Evolutionary conservation across 75 land plant species (phyloP).

Genomic region (Sequoiadendron giganteum): DNA sequence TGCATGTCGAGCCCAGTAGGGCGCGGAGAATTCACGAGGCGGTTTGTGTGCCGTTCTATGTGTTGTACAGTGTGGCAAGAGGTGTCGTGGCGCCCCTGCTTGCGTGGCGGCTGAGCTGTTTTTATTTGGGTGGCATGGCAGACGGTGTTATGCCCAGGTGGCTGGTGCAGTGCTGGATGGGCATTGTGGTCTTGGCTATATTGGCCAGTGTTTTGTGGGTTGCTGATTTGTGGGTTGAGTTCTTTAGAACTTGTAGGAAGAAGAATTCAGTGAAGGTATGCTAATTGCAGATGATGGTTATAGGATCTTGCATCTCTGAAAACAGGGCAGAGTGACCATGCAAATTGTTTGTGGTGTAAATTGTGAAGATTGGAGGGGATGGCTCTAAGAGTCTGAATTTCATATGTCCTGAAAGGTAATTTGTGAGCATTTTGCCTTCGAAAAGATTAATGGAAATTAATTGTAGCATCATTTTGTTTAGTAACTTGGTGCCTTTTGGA

Average conservation of each 20-base stretch:
- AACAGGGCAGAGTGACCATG: not conserved
- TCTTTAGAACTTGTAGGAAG: slow-evolving; percentile 18
- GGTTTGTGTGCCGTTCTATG: slow-evolving; percentile 56
- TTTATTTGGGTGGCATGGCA: slow-evolving; percentile 49
- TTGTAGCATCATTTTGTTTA: not conserved
- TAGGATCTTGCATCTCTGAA: not conserved
- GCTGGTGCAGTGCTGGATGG: slow-evolving; percentile 76
- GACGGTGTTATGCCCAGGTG: slow-evolving; percentile 62
- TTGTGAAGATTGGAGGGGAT: not conserved
- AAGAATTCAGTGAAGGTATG: not conserved
- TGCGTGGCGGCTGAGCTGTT: slow-evolving; percentile 47
- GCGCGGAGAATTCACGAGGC: slow-evolving; percentile 24
- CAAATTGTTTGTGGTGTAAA: not conserved
- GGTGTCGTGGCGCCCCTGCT: slow-evolving; percentile 60
- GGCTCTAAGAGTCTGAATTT: not conserved
- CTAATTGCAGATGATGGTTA: not conserved
- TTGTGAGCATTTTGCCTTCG: not conserved
- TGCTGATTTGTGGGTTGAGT: slow-evolving; percentile 62
- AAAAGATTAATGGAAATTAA: not conserved
- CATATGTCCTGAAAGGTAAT: not conserved
- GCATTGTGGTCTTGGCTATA: slow-evolving; percentile 53
- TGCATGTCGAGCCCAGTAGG: slow-evolving; percentile 24
- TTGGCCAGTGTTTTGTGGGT: slow-evolving; percentile 75
- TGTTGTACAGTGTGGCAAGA: slow-evolving; percentile 46
- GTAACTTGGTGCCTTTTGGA: not conserved